Base-by-base conservation (phyloP, 805 yeast species). In the Cyberlindnera americana region DNA sequence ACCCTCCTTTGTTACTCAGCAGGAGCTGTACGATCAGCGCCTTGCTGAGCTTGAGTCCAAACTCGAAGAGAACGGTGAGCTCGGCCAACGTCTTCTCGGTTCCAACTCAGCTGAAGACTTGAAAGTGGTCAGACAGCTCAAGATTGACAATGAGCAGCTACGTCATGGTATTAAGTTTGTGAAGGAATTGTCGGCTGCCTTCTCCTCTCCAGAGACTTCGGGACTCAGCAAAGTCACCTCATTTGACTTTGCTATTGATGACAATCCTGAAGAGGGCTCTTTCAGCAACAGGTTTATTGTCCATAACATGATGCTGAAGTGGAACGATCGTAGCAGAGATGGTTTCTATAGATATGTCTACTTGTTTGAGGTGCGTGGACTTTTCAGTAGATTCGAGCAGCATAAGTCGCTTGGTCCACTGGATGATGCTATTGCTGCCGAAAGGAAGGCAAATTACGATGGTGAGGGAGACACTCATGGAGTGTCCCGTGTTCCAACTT, bases 241-340 rank as follows among this genome's bases (percentile, higher is more conserved):
- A 2, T 45, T 41, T 17, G 36, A 48, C 19, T 47, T 47, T 29
- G 37, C 31, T 18, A 35, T 49, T 18, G 38, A 43, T 29, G 37
- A 40, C 18, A 44, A 50, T 21, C 32, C 41, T 10, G 46, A 40
- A 16, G 56, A 48, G 17, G 46, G 37, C 5, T 33, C 49, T 1
- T 57, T 57, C 39, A 43, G 44, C 43, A 89, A 90, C 56, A 66
- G 88, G 35, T 87, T 83, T 59, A 75, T 81, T 43, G 64, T 87
- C 17, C 89, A 88, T 49, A 77, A 82, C 40, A 70, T 87, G 59
- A 76, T 81, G 51, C 56, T 89, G 49, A 83, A 79, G 49, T 89
- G 96, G 96, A 82, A 84, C 59, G 80, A 83, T 44, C 56, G 65
- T 3, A 72, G 80, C 9, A 66, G 96, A 40, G 78, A 88, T 52